Evolutionary conservation across 208 protist species (phyloP), one percentile per base, ranked within the genome.

Genomic region (Sergeia podlipaevii): DNA sequence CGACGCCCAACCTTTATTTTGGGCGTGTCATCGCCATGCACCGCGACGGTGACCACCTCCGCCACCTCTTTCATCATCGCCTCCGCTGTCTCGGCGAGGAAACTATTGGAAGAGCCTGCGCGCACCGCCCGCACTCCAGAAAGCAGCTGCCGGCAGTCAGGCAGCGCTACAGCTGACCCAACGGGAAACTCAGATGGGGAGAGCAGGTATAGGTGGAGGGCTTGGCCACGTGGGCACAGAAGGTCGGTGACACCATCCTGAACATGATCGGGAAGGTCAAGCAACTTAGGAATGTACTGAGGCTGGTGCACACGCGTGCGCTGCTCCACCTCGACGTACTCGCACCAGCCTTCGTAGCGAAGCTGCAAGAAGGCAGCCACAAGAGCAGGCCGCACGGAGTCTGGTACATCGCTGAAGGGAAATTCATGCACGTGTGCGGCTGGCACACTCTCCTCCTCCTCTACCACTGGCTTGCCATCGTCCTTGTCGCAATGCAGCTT

Each of bases 241-340:
- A 85, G 38, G 26, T 63, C 62, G n/a, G 60, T 29, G 10, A 80
- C 46, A 15, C 17, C 39, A n/a, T 38, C 27, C 3, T 45, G 34
- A 23, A 74, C 63, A 0, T 57, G 61, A 3, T 77, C 71, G n/a
- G 55, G 42, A 13, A 73, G 55, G 38, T 66, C 63, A 4, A 74
- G 11, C 48, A 64, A 70, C 4, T 49, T 38, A 13, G 67, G 69
- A 1, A 69, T 51, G 23, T 75, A 60, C 33, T 71, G 68, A 10
- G 77, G 63, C 3, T 76, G 58, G 43, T 74, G 79, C 0, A 70
- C 76, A 32, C 59, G 52, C n/a, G 53, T 38, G 41, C 70, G 63
- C 20, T 62, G 64, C 65, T 87, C 73, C 39, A 54, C 48, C 28
- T 68, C 75, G 49, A 81, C 80, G 74, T 91, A 87, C n/a, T 74